Base-by-base conservation (phyloP, 148 eudicot genomes). In the Agrostemma githago region DNA sequence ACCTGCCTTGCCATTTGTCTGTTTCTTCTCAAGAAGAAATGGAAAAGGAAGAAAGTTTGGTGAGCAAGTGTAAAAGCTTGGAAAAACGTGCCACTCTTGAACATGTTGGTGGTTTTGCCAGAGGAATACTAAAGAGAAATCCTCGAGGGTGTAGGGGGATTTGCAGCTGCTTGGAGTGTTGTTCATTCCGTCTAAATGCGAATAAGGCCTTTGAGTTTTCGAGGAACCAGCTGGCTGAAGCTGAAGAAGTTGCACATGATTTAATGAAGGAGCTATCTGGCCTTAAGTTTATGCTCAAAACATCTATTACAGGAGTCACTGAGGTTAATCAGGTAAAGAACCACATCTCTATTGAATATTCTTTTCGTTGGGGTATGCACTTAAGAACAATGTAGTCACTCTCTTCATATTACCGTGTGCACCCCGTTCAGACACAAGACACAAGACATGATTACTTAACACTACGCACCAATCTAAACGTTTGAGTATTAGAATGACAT, bases 201-300 rank as follows among this genome's bases (percentile, higher is more conserved):
- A 92, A 86, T 57, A 88, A 87, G 75, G 88, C 97, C 38, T 89
- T 89, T 80, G 92, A 88, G 70, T 92, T 89, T 83, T 89, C 97
- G 12, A 83, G 77, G 76, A 88, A 88, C 77, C 97, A 89, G 83
- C 66, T 88, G 83, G 86, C 78, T 37, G 94, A 89, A 85, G 82
- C 94, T 44, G 89, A 88, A 78, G 92, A 92, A 78, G 74, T 92
- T 57, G 86, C 85, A 43, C 62, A 63, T n/a, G 79, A 84, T 26
- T 82, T 92, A 79, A 80, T 84, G 69, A 84, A 82, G 66, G 95
- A 92, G 80, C 46, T 89, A 20, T 75, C 87, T 11, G 40, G 51
- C 39, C 66, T 92, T 39, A 82, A 89, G 0, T 46, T 26, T 76
- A 70, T 88, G 72, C 70, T 92, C 56, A 79, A 85, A 78, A 79